Evolutionary conservation across 1,139 yeast species (phyloP).

Genomic region (Casaregolazyma lundiana): DNA sequence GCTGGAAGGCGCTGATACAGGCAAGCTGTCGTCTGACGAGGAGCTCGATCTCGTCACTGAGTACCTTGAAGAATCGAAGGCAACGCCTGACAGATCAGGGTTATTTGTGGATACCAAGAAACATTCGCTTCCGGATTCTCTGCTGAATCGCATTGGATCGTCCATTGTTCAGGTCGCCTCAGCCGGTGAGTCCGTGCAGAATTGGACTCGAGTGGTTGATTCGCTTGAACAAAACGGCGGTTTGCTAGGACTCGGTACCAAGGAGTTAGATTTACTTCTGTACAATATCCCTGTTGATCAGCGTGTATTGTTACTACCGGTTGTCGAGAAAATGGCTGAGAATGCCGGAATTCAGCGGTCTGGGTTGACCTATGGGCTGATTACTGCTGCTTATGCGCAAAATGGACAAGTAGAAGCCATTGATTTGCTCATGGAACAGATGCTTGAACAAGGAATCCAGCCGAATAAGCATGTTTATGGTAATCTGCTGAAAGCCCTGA

Average conservation of each 20-base stretch:
- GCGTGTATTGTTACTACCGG: slow-evolving; percentile 21
- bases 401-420: slow-evolving; percentile 29
- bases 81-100: slow-evolving; percentile 10
- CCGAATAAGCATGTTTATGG: slow-evolving; percentile 43
- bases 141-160: slow-evolving; percentile 21
- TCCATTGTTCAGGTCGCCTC: slow-evolving; percentile 19
- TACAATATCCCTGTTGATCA: slow-evolving; percentile 27
- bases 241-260: slow-evolving; percentile 19
- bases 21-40: slow-evolving; percentile 15
- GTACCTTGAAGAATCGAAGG: slow-evolving; percentile 16
- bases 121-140: slow-evolving; percentile 18
- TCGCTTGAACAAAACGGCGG: slow-evolving; percentile 19
- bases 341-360: slow-evolving; percentile 24
- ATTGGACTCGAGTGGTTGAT: slow-evolving; percentile 24
- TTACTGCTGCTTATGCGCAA: slow-evolving; percentile 36
- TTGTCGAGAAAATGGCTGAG: slow-evolving; percentile 28
- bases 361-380: slow-evolving; percentile 26
- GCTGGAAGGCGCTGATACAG: slow-evolving; percentile 10
- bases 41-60: slow-evolving; percentile 23
- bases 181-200: slow-evolving; percentile 17
- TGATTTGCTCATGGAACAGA: slow-evolving; percentile 32
- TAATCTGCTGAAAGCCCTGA: slow-evolving; percentile 41
- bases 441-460: slow-evolving; percentile 31
- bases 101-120: slow-evolving; percentile 14
- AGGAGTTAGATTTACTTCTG: slow-evolving; percentile 27